phyloP scores from a whole-genome alignment of 495 filamentous ascomycete species.

The Parathielavia appendiculata region DNA sequence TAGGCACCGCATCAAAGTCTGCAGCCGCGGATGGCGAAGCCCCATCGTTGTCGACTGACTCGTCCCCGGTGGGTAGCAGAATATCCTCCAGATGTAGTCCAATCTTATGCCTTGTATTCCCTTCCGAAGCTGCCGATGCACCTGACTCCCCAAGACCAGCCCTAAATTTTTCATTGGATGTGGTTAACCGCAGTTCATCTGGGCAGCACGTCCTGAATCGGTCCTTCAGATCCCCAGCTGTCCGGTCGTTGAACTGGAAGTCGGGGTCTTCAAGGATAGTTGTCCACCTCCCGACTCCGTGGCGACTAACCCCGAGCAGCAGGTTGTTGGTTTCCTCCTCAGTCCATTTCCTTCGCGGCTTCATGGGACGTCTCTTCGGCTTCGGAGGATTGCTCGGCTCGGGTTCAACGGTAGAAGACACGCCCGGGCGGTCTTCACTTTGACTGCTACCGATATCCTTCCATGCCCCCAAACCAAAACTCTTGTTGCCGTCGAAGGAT shows the following conservation, averaged over 20 bases:
- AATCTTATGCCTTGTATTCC: slow-evolving; percentile 29
- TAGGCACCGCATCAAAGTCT: slow-evolving; percentile 24
- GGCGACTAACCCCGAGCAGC: slow-evolving; percentile 68
- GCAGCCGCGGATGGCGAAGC: slow-evolving; percentile 5
- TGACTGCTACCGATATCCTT: slow-evolving; percentile 21
- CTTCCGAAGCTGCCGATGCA: slow-evolving; percentile 4
- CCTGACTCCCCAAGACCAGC: neutral
- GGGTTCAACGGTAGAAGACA: slow-evolving; percentile 13
- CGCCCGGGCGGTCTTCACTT: slow-evolving; percentile 28
- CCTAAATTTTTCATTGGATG: slow-evolving; percentile 25
- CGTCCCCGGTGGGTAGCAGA: slow-evolving; percentile 31
- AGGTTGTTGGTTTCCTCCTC: slow-evolving; percentile 78
- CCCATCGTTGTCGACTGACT: slow-evolving; percentile 18
- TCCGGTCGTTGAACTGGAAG: slow-evolving; percentile 69
- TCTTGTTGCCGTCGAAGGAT: slow-evolving; percentile 40
- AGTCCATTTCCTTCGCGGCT: slow-evolving; percentile 63
- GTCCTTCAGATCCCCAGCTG: slow-evolving; percentile 80
- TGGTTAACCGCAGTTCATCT: slow-evolving; percentile 41
- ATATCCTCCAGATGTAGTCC: slow-evolving; percentile 46
- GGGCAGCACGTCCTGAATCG: slow-evolving; percentile 77
- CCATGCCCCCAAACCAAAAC: slow-evolving; percentile 14
- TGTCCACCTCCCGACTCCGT: slow-evolving; percentile 86
- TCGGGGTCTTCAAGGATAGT: slow-evolving; percentile 70
- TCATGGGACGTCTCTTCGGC: slow-evolving; percentile 40
- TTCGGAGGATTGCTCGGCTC: slow-evolving; percentile 30